These are phyloP conservation scores for Chiua virens DNA, from an alignment of 768 basidiomycete genomes.

Conservation along the genomic window DNA sequence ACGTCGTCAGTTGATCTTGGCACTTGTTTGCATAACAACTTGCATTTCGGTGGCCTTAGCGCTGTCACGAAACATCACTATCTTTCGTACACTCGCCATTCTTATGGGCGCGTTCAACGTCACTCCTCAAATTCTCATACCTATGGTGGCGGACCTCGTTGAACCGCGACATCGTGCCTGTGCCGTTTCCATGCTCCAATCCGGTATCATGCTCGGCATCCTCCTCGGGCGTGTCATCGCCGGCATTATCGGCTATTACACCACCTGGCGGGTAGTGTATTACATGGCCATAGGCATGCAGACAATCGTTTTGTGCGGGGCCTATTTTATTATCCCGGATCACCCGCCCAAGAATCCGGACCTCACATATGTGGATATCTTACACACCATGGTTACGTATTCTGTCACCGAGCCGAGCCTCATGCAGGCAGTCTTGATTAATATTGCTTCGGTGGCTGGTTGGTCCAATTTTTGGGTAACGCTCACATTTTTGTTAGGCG, in stretches of 20 bases:
- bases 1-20: slow-evolving; percentile 41
- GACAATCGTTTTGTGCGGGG: slow-evolving; percentile 25
- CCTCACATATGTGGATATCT: slow-evolving; percentile 35
- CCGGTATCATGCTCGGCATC: slow-evolving; percentile 30
- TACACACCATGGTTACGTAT: slow-evolving; percentile 41
- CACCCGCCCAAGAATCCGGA: slow-evolving; percentile 39
- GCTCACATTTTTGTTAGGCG: slow-evolving; percentile 47
- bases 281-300: slow-evolving; percentile 42
- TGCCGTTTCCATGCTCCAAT: slow-evolving; percentile 34
- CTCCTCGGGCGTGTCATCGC: slow-evolving; percentile 33
- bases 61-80: slow-evolving; percentile 30
- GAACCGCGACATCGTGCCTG: slow-evolving; percentile 23
- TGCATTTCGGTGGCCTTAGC: slow-evolving; percentile 43
- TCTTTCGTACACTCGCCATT: slow-evolving; percentile 36
- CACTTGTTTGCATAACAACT: slow-evolving; percentile 33
- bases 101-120: slow-evolving; percentile 42
- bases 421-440: slow-evolving; percentile 34
- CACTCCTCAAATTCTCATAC: slow-evolving; percentile 39
- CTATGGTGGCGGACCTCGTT: slow-evolving; percentile 46
- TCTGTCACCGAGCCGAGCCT: slow-evolving; percentile 42
- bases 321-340: slow-evolving; percentile 40
- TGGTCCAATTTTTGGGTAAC: slow-evolving; percentile 40
- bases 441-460: slow-evolving; percentile 29
- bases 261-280: slow-evolving; percentile 41
- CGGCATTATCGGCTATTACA: slow-evolving; percentile 42